These are phyloP conservation scores for Sugiyamaella americana DNA, from an alignment of 805 yeast species.

Conservation along the genomic window DNA sequence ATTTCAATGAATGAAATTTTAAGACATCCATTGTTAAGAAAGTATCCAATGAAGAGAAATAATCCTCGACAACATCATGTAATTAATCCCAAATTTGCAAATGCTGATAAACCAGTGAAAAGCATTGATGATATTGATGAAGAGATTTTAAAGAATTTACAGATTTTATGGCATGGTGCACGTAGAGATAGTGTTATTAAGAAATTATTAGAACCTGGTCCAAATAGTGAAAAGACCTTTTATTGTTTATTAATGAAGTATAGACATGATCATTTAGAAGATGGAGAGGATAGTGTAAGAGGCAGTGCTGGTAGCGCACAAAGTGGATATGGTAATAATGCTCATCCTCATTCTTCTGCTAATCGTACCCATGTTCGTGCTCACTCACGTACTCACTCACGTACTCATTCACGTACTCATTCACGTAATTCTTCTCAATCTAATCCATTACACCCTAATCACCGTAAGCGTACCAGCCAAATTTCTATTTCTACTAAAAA, in stretches of 20 bases:
- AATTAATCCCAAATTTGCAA: constrained; percentile 17
- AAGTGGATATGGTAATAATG: neutral
- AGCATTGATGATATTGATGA: constrained; percentile 52
- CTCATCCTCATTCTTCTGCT: constrained; percentile 4
- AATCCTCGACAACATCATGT: constrained; percentile 9
- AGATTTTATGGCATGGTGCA: constrained; percentile 78
- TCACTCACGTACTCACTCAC: constrained; percentile 10
- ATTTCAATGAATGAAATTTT: constrained; percentile 73
- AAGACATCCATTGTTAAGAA: constrained; percentile 72
- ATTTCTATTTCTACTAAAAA: constrained; percentile 1
- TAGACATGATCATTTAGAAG: constrained; percentile 54
- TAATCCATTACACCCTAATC: constrained; percentile 9
- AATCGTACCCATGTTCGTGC: too few relatives aligned
- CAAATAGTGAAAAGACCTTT: constrained; percentile 74
- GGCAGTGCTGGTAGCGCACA: neutral
- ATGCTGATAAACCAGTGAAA: constrained; percentile 30
- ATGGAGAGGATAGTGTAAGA: constrained; percentile 2
- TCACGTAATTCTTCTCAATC: neutral
- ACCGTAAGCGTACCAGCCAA: constrained; percentile 10
- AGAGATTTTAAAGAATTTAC: constrained; percentile 68
- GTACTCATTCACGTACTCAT: constrained; percentile 1
- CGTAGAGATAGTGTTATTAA: constrained; percentile 46
- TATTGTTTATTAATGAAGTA: constrained; percentile 70
- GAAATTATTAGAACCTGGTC: constrained; percentile 48
- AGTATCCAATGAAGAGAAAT: constrained; percentile 40